Conservation (phyloP, 1,284 basidiomycete species). For the Tetrapyrgos nigripes region DNA sequence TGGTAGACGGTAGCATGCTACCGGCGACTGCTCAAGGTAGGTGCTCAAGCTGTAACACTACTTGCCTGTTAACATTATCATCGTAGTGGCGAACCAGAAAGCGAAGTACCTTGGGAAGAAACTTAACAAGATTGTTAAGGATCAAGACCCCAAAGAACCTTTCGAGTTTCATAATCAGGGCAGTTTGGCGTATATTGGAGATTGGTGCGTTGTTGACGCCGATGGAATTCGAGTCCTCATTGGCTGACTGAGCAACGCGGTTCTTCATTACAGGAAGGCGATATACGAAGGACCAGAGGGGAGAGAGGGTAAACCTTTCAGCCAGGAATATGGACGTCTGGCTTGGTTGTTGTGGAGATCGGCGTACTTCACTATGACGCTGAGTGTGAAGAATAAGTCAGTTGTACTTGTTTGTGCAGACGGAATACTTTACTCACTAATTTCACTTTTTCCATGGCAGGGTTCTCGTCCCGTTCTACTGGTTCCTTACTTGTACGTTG, state of each 20-base stretch:
- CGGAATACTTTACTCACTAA: not conserved
- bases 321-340: constrained; percentile 69
- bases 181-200: constrained; percentile 82
- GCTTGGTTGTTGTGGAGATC: constrained; percentile 86
- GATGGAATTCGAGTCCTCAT: too few relatives aligned
- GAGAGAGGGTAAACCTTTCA: constrained; percentile 51
- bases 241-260: not conserved
- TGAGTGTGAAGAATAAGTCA: constrained; percentile 79
- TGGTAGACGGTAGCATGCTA: constrained; percentile 63
- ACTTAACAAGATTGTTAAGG: constrained; percentile 66
- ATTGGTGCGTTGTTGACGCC: constrained; percentile 55
- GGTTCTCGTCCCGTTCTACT: constrained; percentile 76
- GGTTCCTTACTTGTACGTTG: constrained; percentile 65
- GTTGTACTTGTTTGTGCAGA: constrained; percentile 21
- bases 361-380: constrained; percentile 81
- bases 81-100: constrained; percentile 80
- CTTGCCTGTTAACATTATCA: not conserved
- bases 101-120: constrained; percentile 76
- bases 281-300: constrained; percentile 71
- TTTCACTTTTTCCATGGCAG: constrained; percentile 39
- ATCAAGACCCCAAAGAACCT: constrained; percentile 39
- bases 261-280: constrained; percentile 61
- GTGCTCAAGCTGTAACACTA: constrained; percentile 6
- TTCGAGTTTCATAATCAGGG: constrained; percentile 68
- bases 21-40: constrained; percentile 86